These are phyloP conservation scores for Arthrobotrys entomopaga DNA, from an alignment of 2,329 filamentous ascomycete species.

Conservation along the genomic window DNA sequence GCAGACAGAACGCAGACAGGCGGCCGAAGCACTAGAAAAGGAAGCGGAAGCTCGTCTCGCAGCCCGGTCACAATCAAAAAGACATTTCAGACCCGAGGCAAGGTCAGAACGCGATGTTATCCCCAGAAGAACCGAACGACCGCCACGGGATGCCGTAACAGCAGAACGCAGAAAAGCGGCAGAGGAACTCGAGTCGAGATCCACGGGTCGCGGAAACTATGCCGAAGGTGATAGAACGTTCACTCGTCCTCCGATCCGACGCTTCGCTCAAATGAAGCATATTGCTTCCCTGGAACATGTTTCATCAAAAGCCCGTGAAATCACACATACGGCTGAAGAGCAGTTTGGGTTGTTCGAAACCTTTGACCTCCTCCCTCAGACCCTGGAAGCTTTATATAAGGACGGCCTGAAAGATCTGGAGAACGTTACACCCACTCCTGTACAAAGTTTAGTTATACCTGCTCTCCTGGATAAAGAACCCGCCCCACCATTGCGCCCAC, in stretches of 20 bases:
- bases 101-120: too few species aligned
- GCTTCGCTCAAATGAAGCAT: slow-evolving; percentile 52
- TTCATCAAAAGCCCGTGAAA: slow-evolving; percentile 40
- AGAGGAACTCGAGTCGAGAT: background rate
- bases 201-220: background rate
- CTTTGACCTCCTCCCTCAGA: slow-evolving; percentile 76
- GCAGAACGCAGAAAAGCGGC: slow-evolving; percentile 12
- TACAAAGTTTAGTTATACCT: slow-evolving; percentile 89
- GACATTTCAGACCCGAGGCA: too few species aligned
- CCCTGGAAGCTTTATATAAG: slow-evolving; percentile 76
- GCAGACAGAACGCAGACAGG: background rate
- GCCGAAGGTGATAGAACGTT: slow-evolving; percentile 6
- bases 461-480: slow-evolving; percentile 73
- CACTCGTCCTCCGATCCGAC: slow-evolving; percentile 38
- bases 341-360: slow-evolving; percentile 81
- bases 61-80: too few species aligned
- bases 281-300: slow-evolving; percentile 56
- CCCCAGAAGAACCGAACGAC: background rate
- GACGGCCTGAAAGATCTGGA: slow-evolving; percentile 80
- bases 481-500: slow-evolving; percentile 56
- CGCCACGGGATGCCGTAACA: background rate
- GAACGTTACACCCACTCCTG: slow-evolving; percentile 83
- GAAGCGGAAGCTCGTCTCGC: background rate
- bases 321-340: slow-evolving; percentile 58
- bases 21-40: slow-evolving; percentile 1